phyloP scores from a whole-genome alignment of 2,329 filamentous ascomycete genomes.

The Xylaria sp. region DNA sequence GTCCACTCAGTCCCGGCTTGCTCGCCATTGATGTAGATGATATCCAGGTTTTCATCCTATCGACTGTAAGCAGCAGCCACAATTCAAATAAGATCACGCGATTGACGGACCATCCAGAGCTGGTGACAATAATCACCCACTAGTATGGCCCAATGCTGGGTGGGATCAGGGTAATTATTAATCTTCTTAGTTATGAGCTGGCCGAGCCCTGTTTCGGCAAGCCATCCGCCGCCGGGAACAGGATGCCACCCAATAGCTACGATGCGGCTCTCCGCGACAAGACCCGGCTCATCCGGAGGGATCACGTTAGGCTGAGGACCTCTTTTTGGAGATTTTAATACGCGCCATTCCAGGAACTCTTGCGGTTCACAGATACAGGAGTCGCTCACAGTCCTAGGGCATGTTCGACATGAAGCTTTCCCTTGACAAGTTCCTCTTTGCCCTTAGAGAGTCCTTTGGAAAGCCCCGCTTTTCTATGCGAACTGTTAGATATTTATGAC shows the following conservation, averaged over 20 bases:
- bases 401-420: constrained; percentile 38
- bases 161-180: constrained; percentile 39
- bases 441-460: constrained; percentile 32
- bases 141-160: constrained; percentile 40
- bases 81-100: neutral
- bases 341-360: neutral
- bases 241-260: constrained; percentile 41
- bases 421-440: constrained; percentile 37
- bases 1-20: constrained; percentile 34
- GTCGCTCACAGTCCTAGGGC: constrained; percentile 39
- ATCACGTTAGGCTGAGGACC: constrained; percentile 38
- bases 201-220: constrained; percentile 37
- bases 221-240: constrained; percentile 36
- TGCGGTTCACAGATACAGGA: neutral
- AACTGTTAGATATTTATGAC: constrained; percentile 28
- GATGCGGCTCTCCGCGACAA: constrained; percentile 24
- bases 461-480: constrained; percentile 34
- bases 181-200: constrained; percentile 38
- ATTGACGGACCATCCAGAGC: constrained; percentile 39
- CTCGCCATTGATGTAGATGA: constrained; percentile 39
- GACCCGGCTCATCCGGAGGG: constrained; percentile 34
- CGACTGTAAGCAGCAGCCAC: constrained; percentile 25
- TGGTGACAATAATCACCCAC: constrained; percentile 41
- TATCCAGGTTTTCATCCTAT: constrained; percentile 39
- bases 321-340: constrained; percentile 32